phyloP scores from a whole-genome alignment of 1,284 basidiomycete species.

The Marasmius sp. region DNA sequence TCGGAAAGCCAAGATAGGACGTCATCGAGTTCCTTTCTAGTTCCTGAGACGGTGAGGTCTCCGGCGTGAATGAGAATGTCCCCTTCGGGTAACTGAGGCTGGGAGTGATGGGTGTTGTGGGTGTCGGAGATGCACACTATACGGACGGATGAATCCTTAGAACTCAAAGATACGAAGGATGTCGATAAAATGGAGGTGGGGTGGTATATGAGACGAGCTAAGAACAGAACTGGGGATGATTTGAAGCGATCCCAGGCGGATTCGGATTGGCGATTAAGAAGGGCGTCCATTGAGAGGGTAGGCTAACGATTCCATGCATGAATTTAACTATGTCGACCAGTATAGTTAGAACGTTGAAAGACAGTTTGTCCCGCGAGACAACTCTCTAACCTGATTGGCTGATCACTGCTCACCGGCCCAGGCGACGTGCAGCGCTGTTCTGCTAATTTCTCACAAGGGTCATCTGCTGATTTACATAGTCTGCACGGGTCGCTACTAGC shows the following conservation, averaged over 20 bases:
- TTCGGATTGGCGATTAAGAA: not conserved
- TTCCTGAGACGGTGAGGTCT: slow-evolving; percentile 37
- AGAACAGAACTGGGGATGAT: not conserved
- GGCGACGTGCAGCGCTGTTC: no score
- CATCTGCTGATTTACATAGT: no score
- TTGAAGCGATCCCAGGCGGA: not conserved
- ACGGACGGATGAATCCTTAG: not conserved
- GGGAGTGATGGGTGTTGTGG: slow-evolving; percentile 31
- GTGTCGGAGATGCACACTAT: slow-evolving; percentile 41
- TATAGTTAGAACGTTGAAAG: no score
- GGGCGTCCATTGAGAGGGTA: not conserved
- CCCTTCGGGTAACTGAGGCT: slow-evolving; percentile 33
- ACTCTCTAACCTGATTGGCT: no score
- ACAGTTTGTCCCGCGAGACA: no score
- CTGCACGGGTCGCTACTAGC: no score
- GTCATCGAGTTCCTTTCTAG: slow-evolving; percentile 27
- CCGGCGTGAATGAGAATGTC: slow-evolving; percentile 47
- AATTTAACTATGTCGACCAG: no score
- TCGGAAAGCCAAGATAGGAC: slow-evolving; percentile 24
- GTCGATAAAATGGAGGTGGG: not conserved
- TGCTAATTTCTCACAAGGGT: no score
- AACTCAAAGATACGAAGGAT: not conserved
- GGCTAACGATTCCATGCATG: no score
- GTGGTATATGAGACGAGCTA: not conserved
- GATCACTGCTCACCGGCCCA: no score